phyloP scores from a whole-genome alignment of 1,139 yeast genomes.

The Yamadazyma oceani region DNA sequence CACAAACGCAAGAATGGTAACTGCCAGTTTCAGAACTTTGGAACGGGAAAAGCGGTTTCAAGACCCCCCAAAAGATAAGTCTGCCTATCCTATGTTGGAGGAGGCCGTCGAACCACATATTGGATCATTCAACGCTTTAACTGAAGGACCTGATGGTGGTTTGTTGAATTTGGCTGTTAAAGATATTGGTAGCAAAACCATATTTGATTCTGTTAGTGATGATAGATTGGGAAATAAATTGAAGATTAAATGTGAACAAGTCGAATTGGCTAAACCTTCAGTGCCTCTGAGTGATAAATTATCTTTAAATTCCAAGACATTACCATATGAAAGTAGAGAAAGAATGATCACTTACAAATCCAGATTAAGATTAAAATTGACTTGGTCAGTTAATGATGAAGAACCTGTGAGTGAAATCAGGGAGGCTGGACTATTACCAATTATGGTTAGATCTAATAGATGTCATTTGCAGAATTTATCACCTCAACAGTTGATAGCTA shows the following conservation, averaged over 20 bases:
- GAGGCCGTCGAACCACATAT: slow-evolving; percentile 95
- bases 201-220: slow-evolving; percentile 64
- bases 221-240: slow-evolving; percentile 81
- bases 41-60: slow-evolving; percentile 84
- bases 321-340: slow-evolving; percentile 89
- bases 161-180: slow-evolving; percentile 79
- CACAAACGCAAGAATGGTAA: slow-evolving; percentile 12
- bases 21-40: slow-evolving; percentile 72
- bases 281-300: slow-evolving; percentile 75
- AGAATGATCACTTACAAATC: slow-evolving; percentile 77
- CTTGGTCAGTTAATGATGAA: slow-evolving; percentile 84
- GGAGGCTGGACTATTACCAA: slow-evolving; percentile 90
- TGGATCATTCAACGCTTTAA: slow-evolving; percentile 93
- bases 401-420: slow-evolving; percentile 80
- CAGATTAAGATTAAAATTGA: slow-evolving; percentile 70
- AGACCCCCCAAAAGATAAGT: slow-evolving; percentile 85
- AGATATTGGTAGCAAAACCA: slow-evolving; percentile 84
- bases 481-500: slow-evolving; percentile 75
- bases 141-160: slow-evolving; percentile 86
- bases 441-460: slow-evolving; percentile 86
- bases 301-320: slow-evolving; percentile 76
- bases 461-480: slow-evolving; percentile 85
- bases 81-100: slow-evolving; percentile 76
- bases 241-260: slow-evolving; percentile 76
- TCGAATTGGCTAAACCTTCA: slow-evolving; percentile 81